Evolutionary conservation across 257 asterid species (phyloP).

Genomic region (Nicotiana undulata): DNA sequence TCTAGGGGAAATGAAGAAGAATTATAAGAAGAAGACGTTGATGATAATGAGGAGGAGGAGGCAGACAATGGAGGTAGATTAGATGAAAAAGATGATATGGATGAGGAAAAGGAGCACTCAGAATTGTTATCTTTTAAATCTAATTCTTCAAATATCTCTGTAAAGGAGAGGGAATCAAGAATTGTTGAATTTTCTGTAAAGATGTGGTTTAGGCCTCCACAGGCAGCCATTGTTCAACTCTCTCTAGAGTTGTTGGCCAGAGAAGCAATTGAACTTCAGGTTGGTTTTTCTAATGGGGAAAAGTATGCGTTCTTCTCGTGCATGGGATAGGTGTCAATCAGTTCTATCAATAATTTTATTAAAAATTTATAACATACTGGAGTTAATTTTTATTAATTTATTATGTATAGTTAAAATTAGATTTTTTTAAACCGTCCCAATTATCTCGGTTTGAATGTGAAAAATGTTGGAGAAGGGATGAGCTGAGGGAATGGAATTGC

Average conservation of each 20-base stretch:
- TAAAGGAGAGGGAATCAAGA: slow-evolving; percentile 49
- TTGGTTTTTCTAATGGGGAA: slow-evolving; percentile 1
- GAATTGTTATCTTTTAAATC: slow-evolving; percentile 32
- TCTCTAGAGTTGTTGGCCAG: not conserved
- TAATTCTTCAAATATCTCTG: slow-evolving; percentile 39
- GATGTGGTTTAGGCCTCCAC: slow-evolving; percentile 68
- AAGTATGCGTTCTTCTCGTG: not conserved
- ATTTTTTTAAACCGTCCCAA: not conserved
- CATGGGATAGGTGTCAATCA: not conserved
- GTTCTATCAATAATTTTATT: not conserved
- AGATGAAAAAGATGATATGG: slow-evolving; percentile 11
- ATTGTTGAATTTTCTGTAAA: slow-evolving; percentile 50
- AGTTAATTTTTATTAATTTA: not conserved
- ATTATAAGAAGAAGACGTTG: not conserved
- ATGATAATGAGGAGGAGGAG: slow-evolving; percentile 5
- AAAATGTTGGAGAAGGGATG: not conserved
- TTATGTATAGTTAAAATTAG: not conserved
- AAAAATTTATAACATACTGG: not conserved
- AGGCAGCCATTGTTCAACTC: slow-evolving; percentile 51
- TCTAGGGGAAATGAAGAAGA: not conserved
- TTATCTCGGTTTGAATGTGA: not conserved
- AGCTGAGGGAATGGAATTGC: slow-evolving; percentile 14
- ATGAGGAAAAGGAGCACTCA: not conserved
- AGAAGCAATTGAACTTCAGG: not conserved
- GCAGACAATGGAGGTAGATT: slow-evolving; percentile 21